Base-by-base conservation (phyloP, 129 eudicot genomes). In the Deinandra increscens region DNA sequence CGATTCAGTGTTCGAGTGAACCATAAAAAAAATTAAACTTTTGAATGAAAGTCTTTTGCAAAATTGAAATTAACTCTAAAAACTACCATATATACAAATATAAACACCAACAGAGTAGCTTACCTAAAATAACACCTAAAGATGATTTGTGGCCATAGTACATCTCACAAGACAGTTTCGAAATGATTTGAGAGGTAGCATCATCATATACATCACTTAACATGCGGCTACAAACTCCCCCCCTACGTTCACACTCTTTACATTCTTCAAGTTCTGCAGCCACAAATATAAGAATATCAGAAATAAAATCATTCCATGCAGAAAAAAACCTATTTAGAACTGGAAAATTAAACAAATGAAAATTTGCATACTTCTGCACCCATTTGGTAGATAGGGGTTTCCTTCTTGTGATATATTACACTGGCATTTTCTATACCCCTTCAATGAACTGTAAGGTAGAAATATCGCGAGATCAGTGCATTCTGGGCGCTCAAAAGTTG, bases 341-440 rank as follows among this genome's bases (percentile, higher is more conserved):
- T 10, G 13, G 4, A 5, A 9, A 19, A 12, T 9, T 11, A 45
- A 53, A 54, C 12, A 11, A 54, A 20, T 19, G n/a, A 4, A 55
- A 29, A 55, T 1, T 0, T 55, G 62, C 62, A 55, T 55, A 55
- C 62, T 55, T 55, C 9, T 55, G 62, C 62, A 55, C 45, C n/a
- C 8, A 0, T 19, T 55, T 55, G 62, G 62, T 11, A 55, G 37
- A 55, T 22, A 55, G 0, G 62, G 62, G 62, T 55, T 55, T 26
- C 62, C 62, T 55, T 55, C 62, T 55, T 55, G 17, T 55, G 62
- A 55, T 11, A 55, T 11, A 12, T 55, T 26, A 55, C 62, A 55
- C 18, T 55, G 36, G 37, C 62, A 55, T 23, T 55, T 55, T 23
- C 62, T 55, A 55, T 55, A 10, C 11, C 62, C 62, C 37, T 7